Conservation (phyloP, 139 green algal genomes). For the Micractinium sp. region DNA sequence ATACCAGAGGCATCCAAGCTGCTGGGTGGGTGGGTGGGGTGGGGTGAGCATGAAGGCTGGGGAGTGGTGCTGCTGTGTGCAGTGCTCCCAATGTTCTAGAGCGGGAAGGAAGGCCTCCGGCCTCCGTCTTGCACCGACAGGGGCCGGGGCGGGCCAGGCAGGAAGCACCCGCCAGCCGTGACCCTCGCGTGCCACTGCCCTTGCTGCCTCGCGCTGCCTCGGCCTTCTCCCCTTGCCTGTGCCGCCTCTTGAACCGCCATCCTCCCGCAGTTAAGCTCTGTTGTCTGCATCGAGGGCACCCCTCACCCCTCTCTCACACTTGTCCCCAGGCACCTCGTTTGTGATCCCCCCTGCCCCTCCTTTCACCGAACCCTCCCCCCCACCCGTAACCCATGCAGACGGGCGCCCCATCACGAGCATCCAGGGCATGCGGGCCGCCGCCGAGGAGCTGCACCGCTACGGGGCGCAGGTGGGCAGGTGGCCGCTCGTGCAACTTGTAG, state of each 20-base stretch:
- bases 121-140: too few relatives aligned
- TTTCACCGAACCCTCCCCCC: neutral
- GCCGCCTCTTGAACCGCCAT: too few relatives aligned
- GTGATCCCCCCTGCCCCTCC: neutral
- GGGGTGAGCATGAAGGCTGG: neutral
- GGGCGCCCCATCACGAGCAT: slow-evolving; percentile 52
- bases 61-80: neutral
- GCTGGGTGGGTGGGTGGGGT: slow-evolving; percentile 62
- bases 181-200: too few relatives aligned
- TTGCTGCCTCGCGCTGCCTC: too few relatives aligned
- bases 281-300: too few relatives aligned
- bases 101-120: too few relatives aligned
- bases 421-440: slow-evolving; percentile 72
- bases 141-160: too few relatives aligned
- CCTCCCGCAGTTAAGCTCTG: too few relatives aligned
- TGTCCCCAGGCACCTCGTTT: neutral
- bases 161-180: too few relatives aligned
- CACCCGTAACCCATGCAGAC: neutral
- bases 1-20: slow-evolving; percentile 86
- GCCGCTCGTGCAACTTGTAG: too few relatives aligned
- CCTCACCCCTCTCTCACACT: neutral
- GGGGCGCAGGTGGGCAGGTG: slow-evolving; percentile 49
- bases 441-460: slow-evolving; percentile 63
- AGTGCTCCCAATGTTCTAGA: too few relatives aligned
- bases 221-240: too few relatives aligned